Conservation (phyloP, 75 land plant species). For the Cryptomeria japonica region DNA sequence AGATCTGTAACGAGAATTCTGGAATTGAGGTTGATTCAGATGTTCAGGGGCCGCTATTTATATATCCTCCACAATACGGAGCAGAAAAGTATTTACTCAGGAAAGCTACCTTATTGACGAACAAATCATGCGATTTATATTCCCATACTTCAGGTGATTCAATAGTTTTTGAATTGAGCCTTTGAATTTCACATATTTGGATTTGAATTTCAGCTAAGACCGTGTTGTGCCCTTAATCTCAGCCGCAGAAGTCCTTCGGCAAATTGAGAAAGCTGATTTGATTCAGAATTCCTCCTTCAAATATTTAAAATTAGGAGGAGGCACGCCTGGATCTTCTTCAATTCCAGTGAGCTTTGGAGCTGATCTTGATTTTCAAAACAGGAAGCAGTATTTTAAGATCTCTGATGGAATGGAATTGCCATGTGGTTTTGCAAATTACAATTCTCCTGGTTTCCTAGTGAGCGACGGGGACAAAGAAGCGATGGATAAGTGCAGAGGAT, state of each 20-base stretch:
- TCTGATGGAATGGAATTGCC: not conserved
- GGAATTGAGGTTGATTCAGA: not conserved
- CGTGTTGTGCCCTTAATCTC: not conserved
- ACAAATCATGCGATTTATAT: not conserved
- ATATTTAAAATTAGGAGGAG: not conserved
- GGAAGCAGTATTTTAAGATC: not conserved
- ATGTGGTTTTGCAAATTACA: not conserved
- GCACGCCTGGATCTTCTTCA: not conserved
- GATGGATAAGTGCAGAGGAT: conserved; percentile 54
- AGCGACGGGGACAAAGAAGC: conserved; percentile 33
- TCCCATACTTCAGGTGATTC: not conserved
- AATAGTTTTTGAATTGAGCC: not conserved
- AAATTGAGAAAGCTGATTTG: not conserved
- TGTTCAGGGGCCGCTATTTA: not conserved
- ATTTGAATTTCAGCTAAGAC: not conserved
- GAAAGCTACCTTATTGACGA: not conserved
- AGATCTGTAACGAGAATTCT: not conserved
- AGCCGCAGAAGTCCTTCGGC: not conserved
- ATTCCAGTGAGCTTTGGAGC: not conserved
- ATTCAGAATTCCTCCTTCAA: not conserved
- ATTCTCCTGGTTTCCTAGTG: not conserved
- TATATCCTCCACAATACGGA: not conserved
- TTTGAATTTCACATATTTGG: not conserved
- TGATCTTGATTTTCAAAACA: not conserved
- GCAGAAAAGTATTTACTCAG: conserved; percentile 6